These are phyloP conservation scores for Prunus yedoensis DNA, from an alignment of 331 rosid genomes.

Conservation along the genomic window DNA sequence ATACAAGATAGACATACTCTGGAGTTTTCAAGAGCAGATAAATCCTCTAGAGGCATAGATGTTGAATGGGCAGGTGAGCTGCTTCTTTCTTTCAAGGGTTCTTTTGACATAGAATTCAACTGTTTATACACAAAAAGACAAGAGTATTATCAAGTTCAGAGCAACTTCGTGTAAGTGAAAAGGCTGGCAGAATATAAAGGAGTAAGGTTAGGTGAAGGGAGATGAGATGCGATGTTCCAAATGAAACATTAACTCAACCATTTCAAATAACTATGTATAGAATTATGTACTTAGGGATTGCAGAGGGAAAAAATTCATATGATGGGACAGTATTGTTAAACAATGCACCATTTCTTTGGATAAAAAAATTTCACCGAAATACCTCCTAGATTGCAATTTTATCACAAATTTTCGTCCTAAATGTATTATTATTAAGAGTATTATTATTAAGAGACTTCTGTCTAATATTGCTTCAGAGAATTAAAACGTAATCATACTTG, in stretches of 20 bases:
- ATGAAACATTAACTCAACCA: not conserved
- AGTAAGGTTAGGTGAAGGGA: not conserved
- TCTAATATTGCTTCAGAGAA: not conserved
- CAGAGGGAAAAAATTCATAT: not conserved
- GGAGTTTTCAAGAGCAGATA: constrained; percentile 30
- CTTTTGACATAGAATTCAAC: constrained; percentile 40
- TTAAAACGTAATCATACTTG: not conserved
- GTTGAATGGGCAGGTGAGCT: constrained; percentile 26
- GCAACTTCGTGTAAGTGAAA: not conserved
- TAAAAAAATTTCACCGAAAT: not conserved
- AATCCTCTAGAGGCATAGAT: constrained; percentile 32
- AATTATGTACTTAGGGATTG: not conserved
- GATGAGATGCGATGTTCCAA: not conserved
- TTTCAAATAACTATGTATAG: not conserved
- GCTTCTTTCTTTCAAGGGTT: constrained; percentile 40
- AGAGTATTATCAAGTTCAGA: constrained; percentile 8
- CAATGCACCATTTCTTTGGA: not conserved
- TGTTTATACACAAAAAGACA: constrained; percentile 20
- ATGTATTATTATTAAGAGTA: not conserved
- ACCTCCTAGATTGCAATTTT: constrained; percentile 2
- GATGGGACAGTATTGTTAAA: not conserved
- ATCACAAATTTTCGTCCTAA: not conserved
- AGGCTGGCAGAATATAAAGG: constrained; percentile 9
- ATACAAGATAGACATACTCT: constrained; percentile 41
- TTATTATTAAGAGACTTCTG: not conserved